phyloP scores from a whole-genome alignment of 176 grass and related monocot genomes.

The Eragrostis nindensis region DNA sequence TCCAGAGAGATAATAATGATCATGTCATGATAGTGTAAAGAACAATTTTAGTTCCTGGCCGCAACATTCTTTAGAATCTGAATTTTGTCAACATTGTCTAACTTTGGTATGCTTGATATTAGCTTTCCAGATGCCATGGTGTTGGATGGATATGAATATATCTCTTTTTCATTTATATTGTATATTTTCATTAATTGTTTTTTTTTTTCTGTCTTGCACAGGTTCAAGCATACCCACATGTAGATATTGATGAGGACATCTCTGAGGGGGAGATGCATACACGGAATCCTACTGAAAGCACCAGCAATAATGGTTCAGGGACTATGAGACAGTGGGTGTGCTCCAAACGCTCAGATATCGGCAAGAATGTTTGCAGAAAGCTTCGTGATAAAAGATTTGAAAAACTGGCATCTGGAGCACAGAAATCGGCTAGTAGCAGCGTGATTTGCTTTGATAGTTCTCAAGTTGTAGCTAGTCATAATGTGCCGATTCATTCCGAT shows the following conservation, averaged over 20 bases:
- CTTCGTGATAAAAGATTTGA: slow-evolving; percentile 37
- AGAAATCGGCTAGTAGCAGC: slow-evolving; percentile 40
- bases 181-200: slow-evolving; percentile 8
- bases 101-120: slow-evolving; percentile 31
- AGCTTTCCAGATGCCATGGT: slow-evolving; percentile 8
- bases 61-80: not conserved
- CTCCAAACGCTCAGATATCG: slow-evolving; percentile 65
- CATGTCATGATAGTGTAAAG: not conserved
- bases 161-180: too few species aligned
- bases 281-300: slow-evolving; percentile 49
- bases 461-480: slow-evolving; percentile 37
- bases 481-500: slow-evolving; percentile 46
- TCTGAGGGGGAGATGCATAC: slow-evolving; percentile 32
- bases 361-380: slow-evolving; percentile 58
- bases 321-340: slow-evolving; percentile 63
- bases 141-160: too few species aligned
- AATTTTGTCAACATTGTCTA: slow-evolving; percentile 16
- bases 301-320: slow-evolving; percentile 36
- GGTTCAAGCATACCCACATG: slow-evolving; percentile 36
- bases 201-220: slow-evolving; percentile 23
- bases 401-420: slow-evolving; percentile 14
- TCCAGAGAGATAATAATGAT: not conserved
- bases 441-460: slow-evolving; percentile 41
- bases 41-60: not conserved
- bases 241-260: slow-evolving; percentile 32